Conservation (phyloP, 2,329 filamentous ascomycete species). For the Colletotrichum chlorophyti region DNA sequence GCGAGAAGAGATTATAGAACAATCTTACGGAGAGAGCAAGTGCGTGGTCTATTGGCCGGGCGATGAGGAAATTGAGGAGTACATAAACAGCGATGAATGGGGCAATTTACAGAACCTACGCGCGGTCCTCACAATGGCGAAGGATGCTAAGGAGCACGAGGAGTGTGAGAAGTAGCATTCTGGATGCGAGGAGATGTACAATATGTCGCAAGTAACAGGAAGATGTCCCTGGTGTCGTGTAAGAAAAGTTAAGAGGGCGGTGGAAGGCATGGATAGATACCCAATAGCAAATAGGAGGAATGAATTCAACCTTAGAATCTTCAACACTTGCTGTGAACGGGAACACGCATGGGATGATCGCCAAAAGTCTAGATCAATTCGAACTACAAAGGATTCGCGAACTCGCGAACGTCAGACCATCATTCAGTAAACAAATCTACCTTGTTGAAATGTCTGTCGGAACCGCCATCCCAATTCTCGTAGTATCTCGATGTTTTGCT, state of each 20-base stretch:
- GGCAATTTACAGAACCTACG: conserved; percentile 14
- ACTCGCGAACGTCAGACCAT: too few species aligned
- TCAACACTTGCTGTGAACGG: too few species aligned
- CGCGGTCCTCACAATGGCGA: not conserved
- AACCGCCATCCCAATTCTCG: too few species aligned
- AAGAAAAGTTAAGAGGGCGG: not conserved
- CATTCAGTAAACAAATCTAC: too few species aligned
- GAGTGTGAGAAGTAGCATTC: too few species aligned
- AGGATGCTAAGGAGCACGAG: not conserved
- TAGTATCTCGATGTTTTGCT: too few species aligned
- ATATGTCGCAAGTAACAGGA: not conserved
- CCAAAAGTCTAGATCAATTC: too few species aligned
- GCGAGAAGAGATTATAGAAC: conserved; percentile 37
- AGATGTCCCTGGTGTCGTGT: not conserved
- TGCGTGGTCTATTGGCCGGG: conserved; percentile 45
- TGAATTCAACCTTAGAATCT: too few species aligned
- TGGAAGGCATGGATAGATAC: not conserved
- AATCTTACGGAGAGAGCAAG: conserved; percentile 30
- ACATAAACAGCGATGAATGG: conserved; percentile 32
- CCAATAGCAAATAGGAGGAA: not conserved
- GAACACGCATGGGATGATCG: too few species aligned
- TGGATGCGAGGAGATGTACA: not conserved
- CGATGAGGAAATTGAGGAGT: conserved; percentile 42
- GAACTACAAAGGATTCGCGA: too few species aligned
- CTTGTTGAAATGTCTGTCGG: too few species aligned